These are phyloP conservation scores for Lagerstroemia speciosa DNA, from an alignment of 345 rosid genomes.

Conservation along the genomic window DNA sequence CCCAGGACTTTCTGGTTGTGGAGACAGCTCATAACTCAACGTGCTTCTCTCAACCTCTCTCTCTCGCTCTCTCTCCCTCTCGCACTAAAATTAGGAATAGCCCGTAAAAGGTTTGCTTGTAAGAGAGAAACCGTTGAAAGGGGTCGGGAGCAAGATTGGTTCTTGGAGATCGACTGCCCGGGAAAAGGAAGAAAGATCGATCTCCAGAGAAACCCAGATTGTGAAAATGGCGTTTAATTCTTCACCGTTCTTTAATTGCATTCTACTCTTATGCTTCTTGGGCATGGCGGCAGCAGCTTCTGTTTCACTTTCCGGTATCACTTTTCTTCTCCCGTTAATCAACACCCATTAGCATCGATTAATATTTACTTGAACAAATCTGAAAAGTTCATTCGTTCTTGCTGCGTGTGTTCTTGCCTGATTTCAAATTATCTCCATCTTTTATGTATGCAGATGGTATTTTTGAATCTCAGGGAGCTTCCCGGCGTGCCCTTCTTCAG, in stretches of 20 bases:
- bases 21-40: not conserved
- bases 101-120: not conserved
- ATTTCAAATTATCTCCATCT: not conserved
- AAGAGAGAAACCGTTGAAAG: not conserved
- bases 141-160: not conserved
- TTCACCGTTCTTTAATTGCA: not conserved
- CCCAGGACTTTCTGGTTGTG: too few relatives aligned
- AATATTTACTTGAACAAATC: not conserved
- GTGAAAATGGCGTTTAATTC: constrained; percentile 4
- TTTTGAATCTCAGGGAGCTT: constrained; percentile 23
- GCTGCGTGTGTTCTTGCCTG: not conserved
- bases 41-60: not conserved
- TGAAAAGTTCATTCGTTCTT: not conserved
- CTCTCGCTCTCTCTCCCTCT: not conserved
- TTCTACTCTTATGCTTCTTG: constrained; percentile 7
- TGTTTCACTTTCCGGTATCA: not conserved
- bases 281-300: constrained; percentile 3
- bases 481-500: constrained; percentile 68
- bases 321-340: not conserved
- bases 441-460: constrained; percentile 32
- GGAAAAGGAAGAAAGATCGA: constrained; percentile 3
- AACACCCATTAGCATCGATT: not conserved
- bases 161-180: constrained; percentile 9
- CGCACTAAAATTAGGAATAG: constrained; percentile 1
- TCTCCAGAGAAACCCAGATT: constrained; percentile 1